Percentiles rank a stretch among this genome's conserved stretches.
phyloP scores from a whole-genome alignment of 129 eudicot genomes.

The Artemisia argyi region DNA sequence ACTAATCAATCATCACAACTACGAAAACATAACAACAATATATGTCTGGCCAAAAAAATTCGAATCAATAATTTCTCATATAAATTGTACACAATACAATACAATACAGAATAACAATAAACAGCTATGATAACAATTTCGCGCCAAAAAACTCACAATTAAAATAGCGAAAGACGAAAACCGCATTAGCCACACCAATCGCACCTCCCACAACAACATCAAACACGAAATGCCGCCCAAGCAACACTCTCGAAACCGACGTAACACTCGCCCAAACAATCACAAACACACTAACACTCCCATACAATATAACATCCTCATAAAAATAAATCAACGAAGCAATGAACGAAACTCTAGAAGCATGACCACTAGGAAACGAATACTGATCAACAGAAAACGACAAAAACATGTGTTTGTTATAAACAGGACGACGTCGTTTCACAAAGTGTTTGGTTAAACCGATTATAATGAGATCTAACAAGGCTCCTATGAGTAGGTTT shows the following conservation, averaged over 20 bases:
- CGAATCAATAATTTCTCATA: constrained; percentile 7
- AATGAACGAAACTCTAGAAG: constrained; percentile 61
- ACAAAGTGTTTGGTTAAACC: constrained; percentile 65
- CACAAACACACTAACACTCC: constrained; percentile 19
- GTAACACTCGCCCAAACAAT: constrained; percentile 62
- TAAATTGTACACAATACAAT: constrained; percentile 18
- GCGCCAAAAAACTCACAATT: constrained; percentile 41
- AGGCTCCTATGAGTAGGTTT: constrained; percentile 49
- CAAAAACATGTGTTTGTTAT: constrained; percentile 63
- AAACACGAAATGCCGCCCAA: constrained; percentile 80
- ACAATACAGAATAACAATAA: constrained; percentile 4
- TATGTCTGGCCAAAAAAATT: too few relatives aligned
- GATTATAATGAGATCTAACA: constrained; percentile 53
- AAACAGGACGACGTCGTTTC: constrained; percentile 71
- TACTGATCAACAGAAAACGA: constrained; percentile 67
- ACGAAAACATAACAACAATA: too few relatives aligned
- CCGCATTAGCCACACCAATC: constrained; percentile 64
- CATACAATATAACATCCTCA: constrained; percentile 4
- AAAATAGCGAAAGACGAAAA: constrained; percentile 47
- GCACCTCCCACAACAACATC: constrained; percentile 70
- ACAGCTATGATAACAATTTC: not conserved
- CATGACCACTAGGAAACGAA: constrained; percentile 95
- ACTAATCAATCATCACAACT: too few relatives aligned
- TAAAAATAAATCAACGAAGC: constrained; percentile 47
- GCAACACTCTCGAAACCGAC: constrained; percentile 72